Percentiles rank a stretch among this genome's conserved stretches.
phyloP scores from a whole-genome alignment of 305 asterid genomes.

The Fraxinus latifolia region DNA sequence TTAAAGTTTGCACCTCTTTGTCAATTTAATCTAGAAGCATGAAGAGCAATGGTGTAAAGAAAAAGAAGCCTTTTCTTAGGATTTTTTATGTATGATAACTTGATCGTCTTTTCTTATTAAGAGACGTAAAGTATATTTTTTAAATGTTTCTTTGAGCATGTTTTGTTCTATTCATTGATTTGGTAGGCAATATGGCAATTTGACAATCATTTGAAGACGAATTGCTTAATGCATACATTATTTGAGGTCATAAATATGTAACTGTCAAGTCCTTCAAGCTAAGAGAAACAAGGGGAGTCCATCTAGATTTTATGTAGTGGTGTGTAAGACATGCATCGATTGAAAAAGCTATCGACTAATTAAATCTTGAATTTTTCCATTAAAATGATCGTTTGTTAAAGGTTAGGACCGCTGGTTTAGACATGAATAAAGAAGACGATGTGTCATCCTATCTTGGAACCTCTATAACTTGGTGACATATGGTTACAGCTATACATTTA shows the following conservation, averaged over 20 bases:
- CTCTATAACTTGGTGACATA: neutral
- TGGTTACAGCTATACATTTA: neutral
- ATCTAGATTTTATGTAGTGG: neutral
- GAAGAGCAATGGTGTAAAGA: neutral
- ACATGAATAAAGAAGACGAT: neutral
- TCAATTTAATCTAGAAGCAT: neutral
- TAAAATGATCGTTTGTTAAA: neutral
- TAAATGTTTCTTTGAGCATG: neutral
- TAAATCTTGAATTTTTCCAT: neutral
- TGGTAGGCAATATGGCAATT: neutral
- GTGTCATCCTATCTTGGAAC: neutral
- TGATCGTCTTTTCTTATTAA: neutral
- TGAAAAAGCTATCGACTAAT: neutral
- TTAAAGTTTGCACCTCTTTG: neutral
- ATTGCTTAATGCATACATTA: neutral
- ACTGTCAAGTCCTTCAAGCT: neutral
- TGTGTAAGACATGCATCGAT: neutral
- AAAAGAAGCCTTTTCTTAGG: neutral
- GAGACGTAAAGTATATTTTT: neutral
- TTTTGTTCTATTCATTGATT: neutral
- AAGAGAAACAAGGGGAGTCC: neutral
- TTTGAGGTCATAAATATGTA: neutral
- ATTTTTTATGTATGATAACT: neutral
- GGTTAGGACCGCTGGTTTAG: neutral
- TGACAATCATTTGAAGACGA: neutral